Conservation (phyloP, 371 early-diverging fungal genomes). For the Mucor racemosus region DNA sequence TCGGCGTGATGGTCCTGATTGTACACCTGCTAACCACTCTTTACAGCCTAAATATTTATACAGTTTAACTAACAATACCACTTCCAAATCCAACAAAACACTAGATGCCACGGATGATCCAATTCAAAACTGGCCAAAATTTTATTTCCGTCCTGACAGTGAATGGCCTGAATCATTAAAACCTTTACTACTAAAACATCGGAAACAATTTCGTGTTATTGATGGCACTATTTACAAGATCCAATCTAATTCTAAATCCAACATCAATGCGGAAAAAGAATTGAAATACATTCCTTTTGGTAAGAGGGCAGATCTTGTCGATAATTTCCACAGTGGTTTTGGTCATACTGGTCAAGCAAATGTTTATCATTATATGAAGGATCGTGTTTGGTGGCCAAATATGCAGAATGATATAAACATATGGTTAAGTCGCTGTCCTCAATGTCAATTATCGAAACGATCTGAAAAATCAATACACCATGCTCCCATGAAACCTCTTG, state of each 20-base stretch:
- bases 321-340: slow-evolving; percentile 17
- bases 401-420: slow-evolving; percentile 8
- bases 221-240: background rate
- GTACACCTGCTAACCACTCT: background rate
- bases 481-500: slow-evolving; percentile 15
- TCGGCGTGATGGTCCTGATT: slow-evolving; percentile 20
- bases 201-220: background rate
- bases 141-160: background rate
- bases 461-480: no score
- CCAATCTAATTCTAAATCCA: background rate
- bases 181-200: background rate
- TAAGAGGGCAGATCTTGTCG: slow-evolving; percentile 17
- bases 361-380: slow-evolving; percentile 12
- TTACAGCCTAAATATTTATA: slow-evolving; percentile 8
- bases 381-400: slow-evolving; percentile 20
- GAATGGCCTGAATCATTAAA: background rate
- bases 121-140: background rate
- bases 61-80: no score
- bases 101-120: background rate
- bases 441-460: slow-evolving; percentile 20
- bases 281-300: slow-evolving; percentile 13
- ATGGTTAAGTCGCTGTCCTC: slow-evolving; percentile 15
- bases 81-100: no score
- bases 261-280: background rate
- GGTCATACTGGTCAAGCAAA: slow-evolving; percentile 16